Conservation (phyloP, 306 rosid species). For the Fragaria ananassa region DNA sequence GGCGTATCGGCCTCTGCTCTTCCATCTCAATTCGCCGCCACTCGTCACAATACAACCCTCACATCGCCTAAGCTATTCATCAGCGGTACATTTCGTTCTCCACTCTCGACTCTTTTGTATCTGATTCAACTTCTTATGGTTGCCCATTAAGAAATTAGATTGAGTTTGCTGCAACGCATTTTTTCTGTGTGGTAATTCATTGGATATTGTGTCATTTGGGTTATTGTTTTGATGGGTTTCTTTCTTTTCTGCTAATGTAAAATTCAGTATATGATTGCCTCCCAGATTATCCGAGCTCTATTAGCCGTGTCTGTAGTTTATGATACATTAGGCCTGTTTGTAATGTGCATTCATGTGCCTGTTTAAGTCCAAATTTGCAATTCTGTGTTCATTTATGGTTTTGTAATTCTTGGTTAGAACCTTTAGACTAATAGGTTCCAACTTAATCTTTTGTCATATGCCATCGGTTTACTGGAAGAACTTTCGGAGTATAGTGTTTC, state of each 20-base stretch:
- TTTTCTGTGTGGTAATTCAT: background rate
- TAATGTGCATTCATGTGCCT: background rate
- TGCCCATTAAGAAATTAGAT: background rate
- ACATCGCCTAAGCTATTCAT: conserved; percentile 73
- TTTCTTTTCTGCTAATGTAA: no score
- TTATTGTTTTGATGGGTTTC: background rate
- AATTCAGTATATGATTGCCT: background rate
- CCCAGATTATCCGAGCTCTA: background rate
- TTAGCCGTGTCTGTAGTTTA: background rate
- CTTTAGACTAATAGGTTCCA: background rate
- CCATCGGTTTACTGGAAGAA: background rate
- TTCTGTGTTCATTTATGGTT: background rate
- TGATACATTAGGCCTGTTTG: background rate
- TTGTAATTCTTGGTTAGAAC: background rate
- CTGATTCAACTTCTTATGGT: background rate
- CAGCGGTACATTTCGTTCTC: conserved; percentile 43
- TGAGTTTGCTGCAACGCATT: background rate
- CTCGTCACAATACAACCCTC: conserved; percentile 72
- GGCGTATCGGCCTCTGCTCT: conserved; percentile 37
- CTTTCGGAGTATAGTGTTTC: background rate
- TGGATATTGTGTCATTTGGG: background rate
- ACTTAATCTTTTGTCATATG: background rate
- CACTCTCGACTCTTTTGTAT: background rate
- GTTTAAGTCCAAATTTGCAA: background rate
- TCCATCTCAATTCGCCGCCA: conserved; percentile 32